phyloP scores from a whole-genome alignment of 2,329 filamentous ascomycete species.

The Alternaria panax region DNA sequence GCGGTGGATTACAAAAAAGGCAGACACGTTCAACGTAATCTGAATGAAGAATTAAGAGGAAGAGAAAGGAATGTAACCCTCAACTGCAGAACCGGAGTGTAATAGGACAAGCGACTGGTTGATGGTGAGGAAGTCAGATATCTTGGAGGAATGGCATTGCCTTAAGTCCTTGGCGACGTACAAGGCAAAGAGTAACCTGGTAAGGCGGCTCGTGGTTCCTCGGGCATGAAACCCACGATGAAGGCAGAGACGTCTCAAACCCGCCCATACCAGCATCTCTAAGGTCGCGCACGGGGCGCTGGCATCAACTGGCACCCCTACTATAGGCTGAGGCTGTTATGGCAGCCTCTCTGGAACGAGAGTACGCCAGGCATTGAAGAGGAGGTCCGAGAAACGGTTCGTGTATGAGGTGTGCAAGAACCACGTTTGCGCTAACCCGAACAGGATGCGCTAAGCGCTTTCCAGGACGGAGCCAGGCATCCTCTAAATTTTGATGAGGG shows the following conservation, averaged over 20 bases:
- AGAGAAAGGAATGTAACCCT: constrained; percentile 53
- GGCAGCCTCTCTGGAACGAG: constrained; percentile 30
- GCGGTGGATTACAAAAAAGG: constrained; percentile 49
- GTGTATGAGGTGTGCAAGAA: constrained; percentile 42
- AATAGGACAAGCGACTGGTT: constrained; percentile 41
- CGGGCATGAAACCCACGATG: constrained; percentile 52
- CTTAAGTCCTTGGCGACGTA: constrained; percentile 48
- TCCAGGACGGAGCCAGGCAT: constrained; percentile 1
- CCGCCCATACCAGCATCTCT: constrained; percentile 35
- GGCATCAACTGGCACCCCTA: constrained; percentile 36
- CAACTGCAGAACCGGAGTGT: constrained; percentile 40
- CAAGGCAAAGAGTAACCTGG: constrained; percentile 28
- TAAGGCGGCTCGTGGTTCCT: constrained; percentile 43
- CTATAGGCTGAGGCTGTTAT: constrained; percentile 36
- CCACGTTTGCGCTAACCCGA: constrained; percentile 29
- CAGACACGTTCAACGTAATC: constrained; percentile 54
- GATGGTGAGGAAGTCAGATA: constrained; percentile 41
- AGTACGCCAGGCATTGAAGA: constrained; percentile 43
- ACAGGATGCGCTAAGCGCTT: constrained; percentile 14
- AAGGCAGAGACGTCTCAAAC: constrained; percentile 51
- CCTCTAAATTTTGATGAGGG: constrained; percentile 33
- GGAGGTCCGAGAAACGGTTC: constrained; percentile 42
- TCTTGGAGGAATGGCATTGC: constrained; percentile 33
- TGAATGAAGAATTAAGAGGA: constrained; percentile 46
- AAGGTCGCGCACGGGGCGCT: constrained; percentile 38